These are phyloP conservation scores for Penicillium desertorum DNA, from an alignment of 495 filamentous ascomycete species.

Conservation along the genomic window DNA sequence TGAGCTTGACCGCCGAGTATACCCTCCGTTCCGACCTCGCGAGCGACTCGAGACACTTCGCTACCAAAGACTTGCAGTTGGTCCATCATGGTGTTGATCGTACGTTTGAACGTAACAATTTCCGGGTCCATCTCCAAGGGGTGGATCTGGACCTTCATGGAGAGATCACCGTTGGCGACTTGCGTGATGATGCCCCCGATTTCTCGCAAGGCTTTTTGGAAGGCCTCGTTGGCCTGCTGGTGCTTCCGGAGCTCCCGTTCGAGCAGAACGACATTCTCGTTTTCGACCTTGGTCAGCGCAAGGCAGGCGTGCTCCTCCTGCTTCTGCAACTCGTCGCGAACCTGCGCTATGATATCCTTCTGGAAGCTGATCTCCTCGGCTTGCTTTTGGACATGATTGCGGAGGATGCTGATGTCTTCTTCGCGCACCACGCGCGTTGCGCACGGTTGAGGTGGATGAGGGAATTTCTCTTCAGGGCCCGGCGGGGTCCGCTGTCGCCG, in stretches of 20 bases:
- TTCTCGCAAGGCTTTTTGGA: conserved; percentile 95
- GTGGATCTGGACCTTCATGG: conserved; percentile 96
- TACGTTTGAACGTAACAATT: conserved; percentile 96
- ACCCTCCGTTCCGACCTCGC: conserved; percentile 96
- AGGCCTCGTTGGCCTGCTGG: conserved; percentile 96
- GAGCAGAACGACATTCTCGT: conserved; percentile 64
- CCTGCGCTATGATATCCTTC: conserved; percentile 65
- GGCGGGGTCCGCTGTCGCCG: conserved; percentile 23
- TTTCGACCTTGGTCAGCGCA: conserved; percentile 57
- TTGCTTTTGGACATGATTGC: conserved; percentile 75
- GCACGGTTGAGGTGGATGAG: too few relatives aligned
- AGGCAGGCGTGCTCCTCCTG: conserved; percentile 61
- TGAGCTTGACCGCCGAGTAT: conserved; percentile 94
- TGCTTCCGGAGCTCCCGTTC: conserved; percentile 93
- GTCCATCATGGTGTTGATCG: conserved; percentile 97
- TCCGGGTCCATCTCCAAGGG: conserved; percentile 97
- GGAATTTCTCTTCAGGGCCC: conserved; percentile 30
- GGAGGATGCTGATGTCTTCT: conserved; percentile 67
- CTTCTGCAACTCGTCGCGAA: conserved; percentile 62
- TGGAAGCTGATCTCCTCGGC: conserved; percentile 73
- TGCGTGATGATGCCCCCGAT: conserved; percentile 96
- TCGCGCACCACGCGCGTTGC: conserved; percentile 55
- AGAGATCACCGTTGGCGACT: conserved; percentile 92
- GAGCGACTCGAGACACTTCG: conserved; percentile 93
- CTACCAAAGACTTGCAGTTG: conserved; percentile 96